Conservation (phyloP, 2,329 filamentous ascomycete genomes). For the Clarireedia monteithiana region DNA sequence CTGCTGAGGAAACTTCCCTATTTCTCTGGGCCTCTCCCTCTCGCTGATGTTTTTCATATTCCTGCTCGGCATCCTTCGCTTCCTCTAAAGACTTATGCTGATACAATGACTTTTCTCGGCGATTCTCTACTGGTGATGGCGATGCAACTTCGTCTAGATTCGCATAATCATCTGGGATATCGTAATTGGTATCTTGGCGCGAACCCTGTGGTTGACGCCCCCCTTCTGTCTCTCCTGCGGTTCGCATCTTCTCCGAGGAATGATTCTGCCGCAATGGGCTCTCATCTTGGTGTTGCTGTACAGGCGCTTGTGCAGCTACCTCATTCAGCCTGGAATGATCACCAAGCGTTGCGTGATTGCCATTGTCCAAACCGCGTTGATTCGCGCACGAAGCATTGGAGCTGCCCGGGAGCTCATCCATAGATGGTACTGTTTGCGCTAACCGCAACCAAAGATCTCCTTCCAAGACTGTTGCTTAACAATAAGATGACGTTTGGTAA, state of each 20-base stretch:
- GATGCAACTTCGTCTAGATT: slow-evolving; percentile 38
- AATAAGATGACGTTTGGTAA: no score
- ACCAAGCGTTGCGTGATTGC: slow-evolving; percentile 31
- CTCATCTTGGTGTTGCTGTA: slow-evolving; percentile 18
- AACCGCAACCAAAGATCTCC: background rate
- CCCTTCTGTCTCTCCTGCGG: background rate
- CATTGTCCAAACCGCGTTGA: background rate
- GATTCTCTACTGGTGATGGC: slow-evolving; percentile 39
- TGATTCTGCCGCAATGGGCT: slow-evolving; percentile 28
- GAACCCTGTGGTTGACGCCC: background rate
- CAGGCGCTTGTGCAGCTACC: background rate
- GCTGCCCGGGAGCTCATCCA: background rate
- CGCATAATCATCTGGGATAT: slow-evolving; percentile 29
- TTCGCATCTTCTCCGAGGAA: slow-evolving; percentile 30
- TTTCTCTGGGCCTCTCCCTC: background rate
- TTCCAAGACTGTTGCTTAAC: no score
- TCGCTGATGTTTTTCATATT: slow-evolving; percentile 13
- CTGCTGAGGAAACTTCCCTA: slow-evolving; percentile 5
- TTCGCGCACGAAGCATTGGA: background rate
- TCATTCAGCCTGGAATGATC: slow-evolving; percentile 32
- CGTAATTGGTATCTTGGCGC: slow-evolving; percentile 11
- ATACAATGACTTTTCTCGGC: slow-evolving; percentile 31
- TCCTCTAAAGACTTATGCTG: slow-evolving; percentile 36
- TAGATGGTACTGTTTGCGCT: background rate
- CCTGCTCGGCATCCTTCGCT: slow-evolving; percentile 13